Base-by-base conservation (phyloP, 768 basidiomycete species). In the Lactifluus pinguis region DNA sequence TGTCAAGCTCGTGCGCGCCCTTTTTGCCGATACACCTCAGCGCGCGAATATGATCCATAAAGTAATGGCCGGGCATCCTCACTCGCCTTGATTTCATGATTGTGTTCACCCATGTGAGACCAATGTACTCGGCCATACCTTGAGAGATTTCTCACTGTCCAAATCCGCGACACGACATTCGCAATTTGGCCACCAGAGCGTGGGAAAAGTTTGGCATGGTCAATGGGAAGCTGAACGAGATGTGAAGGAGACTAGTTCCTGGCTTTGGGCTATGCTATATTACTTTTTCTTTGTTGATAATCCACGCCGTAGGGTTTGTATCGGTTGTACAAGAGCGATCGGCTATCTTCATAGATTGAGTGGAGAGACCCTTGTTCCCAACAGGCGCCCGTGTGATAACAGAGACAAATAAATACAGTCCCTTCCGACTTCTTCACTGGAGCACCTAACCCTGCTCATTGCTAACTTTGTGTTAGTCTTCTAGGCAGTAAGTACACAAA, bases 1-100 rank as follows among this genome's bases (percentile, higher is more conserved):
- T 4, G 83, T 86, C 45, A 78, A 79, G 64, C 79, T 98, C n/a
- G 82, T 97, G 30, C 79, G 79, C 45, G 93, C 93, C 0, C 77
- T 98, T 50, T 98, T 98, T 70, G 87, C 92, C 29, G 93, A 95
- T 71, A 92, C 89, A 10, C 79, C 82, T 41, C 73, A 93, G 70
- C 81, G 95, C 73, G 82, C 89, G 55, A 85, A 80, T 65, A 90
- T 89, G 4, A 87, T 97, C 67, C 83, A 84, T 63, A 92, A 86
- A 74, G 73, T 94, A 44, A 72, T 79, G 68, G 76, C 73, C 47
- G 85, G 86, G 19, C 86, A 86, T 71, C 80, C 85, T 39, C 62
- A 63, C 45, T 53, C 61, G 11, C 51, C 55, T 19, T 62, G 38
- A 62, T 34, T 39, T 42, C 44, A 8, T 50, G 30, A 49, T 32